Base-by-base conservation (phyloP, 2,329 filamentous ascomycete genomes). In the Ophiostoma sp. region DNA sequence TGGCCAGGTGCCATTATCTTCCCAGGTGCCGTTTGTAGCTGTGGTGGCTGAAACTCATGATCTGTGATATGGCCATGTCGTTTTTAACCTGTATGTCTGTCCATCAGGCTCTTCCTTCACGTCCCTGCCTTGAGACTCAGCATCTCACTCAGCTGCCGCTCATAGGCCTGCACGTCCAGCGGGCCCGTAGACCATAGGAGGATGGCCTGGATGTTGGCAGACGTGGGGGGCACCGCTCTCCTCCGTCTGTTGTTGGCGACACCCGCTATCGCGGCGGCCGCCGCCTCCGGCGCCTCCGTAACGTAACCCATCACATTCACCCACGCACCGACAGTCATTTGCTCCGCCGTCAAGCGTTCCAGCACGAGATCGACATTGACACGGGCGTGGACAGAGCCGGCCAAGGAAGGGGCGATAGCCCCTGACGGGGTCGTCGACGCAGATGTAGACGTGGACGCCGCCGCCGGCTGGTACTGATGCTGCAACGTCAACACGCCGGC, bases 241-340 rank as follows among this genome's bases (percentile, higher is more conserved):
- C 57, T 9, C 17, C 22, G n/a, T 52, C 39, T 15, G 39, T 12
- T 11, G 11, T 11, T 36, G 33, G 4, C 33, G 33, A n/a, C n/a
- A n/a, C n/a, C 33, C 8, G 33, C 33, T 8, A 36, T 8, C 8
- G 33, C 33, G 4, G 8, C 33, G 3, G 63, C 72, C 48, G 72
- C 19, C 33, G 42, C 9, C 9, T 12, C 15, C 12, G 42, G 12
- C n/a, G n/a, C 68, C 15, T 28, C 48, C 59, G 80, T 79, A 71
- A 95, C 85, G 80, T 97, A 97, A 6, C 95, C 95, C 76, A 98
- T 88, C 3, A 98, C 87, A 80, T 98, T 97, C 69, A 98, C 82
- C 94, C 95, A 98, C 74, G 91, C 87, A n/a, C 95, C 95, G 33
- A 92, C 83, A 69, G 90, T 86, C 70, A 92, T 87, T 69, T 92